A percentile compares a stretch with the other conserved stretches of the same genome.
These are phyloP conservation scores for Zygosaccharomyces sapae DNA, from an alignment of 1,139 yeast genomes.

Conservation along the genomic window DNA sequence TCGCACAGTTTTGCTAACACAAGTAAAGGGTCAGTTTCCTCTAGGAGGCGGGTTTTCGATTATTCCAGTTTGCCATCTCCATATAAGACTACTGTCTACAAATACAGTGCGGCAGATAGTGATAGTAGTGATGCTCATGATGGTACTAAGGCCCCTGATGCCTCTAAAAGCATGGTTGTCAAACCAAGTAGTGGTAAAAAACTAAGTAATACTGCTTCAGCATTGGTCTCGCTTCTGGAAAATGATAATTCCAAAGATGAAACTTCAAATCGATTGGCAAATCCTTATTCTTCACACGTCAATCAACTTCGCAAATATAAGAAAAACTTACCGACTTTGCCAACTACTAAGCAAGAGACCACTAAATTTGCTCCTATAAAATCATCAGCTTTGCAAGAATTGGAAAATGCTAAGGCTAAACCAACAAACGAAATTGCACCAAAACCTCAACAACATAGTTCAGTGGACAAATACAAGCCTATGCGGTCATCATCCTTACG, in stretches of 20 bases:
- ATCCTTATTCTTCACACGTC: slow-evolving; percentile 47
- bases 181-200: slow-evolving; percentile 21
- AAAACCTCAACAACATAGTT: slow-evolving; percentile 9
- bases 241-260: slow-evolving; percentile 32
- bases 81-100: slow-evolving; percentile 46
- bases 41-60: slow-evolving; percentile 46
- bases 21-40: slow-evolving; percentile 21
- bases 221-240: slow-evolving; percentile 60
- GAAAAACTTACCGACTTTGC: slow-evolving; percentile 10
- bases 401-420: slow-evolving; percentile 10
- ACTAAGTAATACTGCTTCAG: slow-evolving; percentile 62
- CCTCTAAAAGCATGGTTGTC: slow-evolving; percentile 1
- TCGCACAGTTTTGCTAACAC: slow-evolving; percentile 17
- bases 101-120: slow-evolving; percentile 22
- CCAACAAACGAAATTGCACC: slow-evolving; percentile 5
- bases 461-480: slow-evolving; percentile 36
- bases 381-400: slow-evolving; percentile 14
- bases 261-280: slow-evolving; percentile 41
- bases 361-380: slow-evolving; percentile 6
- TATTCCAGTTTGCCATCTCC: slow-evolving; percentile 66
- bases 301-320: slow-evolving; percentile 28
- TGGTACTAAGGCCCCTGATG: background rate
- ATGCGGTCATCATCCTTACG: slow-evolving; percentile 38
- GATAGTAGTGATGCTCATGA: slow-evolving; percentile 17
- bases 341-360: slow-evolving; percentile 10